phyloP scores from a whole-genome alignment of 306 rosid species.

The Sindora glabra region DNA sequence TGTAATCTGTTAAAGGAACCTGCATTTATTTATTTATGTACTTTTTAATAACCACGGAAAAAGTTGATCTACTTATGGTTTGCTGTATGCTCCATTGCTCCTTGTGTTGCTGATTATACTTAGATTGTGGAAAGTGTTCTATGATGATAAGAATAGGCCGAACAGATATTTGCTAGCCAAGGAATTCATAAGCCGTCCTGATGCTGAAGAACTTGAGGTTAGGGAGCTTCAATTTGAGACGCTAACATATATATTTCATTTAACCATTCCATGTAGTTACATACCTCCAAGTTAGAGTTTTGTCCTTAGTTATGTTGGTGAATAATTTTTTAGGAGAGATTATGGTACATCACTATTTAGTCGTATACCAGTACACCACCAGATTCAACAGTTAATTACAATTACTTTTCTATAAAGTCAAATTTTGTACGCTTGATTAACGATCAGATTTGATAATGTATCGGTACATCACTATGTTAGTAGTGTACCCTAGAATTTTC shows the following conservation, averaged over 20 bases:
- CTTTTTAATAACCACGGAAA: no score
- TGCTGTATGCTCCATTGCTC: constrained; percentile 14
- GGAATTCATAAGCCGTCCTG: constrained; percentile 71
- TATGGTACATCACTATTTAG: no score
- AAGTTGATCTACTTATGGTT: background rate
- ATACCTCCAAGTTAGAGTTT: background rate
- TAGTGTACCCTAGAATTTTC: no score
- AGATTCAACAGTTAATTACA: no score
- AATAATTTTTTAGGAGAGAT: background rate
- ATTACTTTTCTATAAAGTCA: no score
- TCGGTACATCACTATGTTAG: no score
- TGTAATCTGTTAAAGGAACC: no score
- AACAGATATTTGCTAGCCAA: constrained; percentile 82
- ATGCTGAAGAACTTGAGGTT: constrained; percentile 83
- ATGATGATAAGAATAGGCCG: constrained; percentile 82
- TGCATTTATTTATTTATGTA: no score
- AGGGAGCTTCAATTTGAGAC: constrained; percentile 18
- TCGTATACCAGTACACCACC: no score
- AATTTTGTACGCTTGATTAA: no score
- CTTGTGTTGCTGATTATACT: constrained; percentile 10
- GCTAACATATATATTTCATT: background rate
- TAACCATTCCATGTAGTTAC: background rate
- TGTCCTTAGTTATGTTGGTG: background rate
- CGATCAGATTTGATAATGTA: no score
- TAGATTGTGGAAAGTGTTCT: constrained; percentile 93